Base-by-base conservation (phyloP, 768 basidiomycete species). In the Hemileccinum impolitum region DNA sequence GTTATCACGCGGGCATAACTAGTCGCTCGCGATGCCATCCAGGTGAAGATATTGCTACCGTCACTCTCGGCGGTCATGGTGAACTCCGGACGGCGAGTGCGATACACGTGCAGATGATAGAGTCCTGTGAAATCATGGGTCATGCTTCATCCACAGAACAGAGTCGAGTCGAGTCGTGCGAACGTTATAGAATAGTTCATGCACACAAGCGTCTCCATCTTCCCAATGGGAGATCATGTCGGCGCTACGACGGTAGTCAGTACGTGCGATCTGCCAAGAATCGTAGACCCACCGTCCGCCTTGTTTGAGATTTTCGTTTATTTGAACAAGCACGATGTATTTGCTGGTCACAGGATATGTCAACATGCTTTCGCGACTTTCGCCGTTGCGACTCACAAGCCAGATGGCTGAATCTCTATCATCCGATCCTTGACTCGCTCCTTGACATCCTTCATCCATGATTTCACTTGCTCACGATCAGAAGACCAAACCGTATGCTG, bases 191-290 rank as follows among this genome's bases (percentile, higher is more conserved):
- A 78, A 90, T 63, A 92, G 74, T 68, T 92, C 90, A 66, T 89
- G 83, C 36, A 82, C 77, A 50, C 90, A 82, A 43, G 76, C 73
- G 62, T 93, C 90, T 45, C 80, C 79, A 54, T 92, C 90, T 71
- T 93, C 90, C 90, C 90, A 93, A 61, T 93, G 90, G 53, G 86
- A 90, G 42, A 77, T 79, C 70, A 93, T 80, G 66, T 88, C 87
- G 40, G 85, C 87, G 57, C 90, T 91, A 55, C 32, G 48, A 47
- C 32, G 13, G 32, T 5, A 38, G 26, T 55, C 44, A 48, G 32
- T 48, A 42, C 12, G 51, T 47, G 48, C 41, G 32, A 36, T 43
- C 43, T 25, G 34, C 4, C 19, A 32, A 44, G 21, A 25, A 30
- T 41, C 25, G 5, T 18, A 25, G 30, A 52, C 83, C 65, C 60